Evolutionary conservation across 331 rosid genomes (phyloP).

Genomic region (Acacia concinna): DNA sequence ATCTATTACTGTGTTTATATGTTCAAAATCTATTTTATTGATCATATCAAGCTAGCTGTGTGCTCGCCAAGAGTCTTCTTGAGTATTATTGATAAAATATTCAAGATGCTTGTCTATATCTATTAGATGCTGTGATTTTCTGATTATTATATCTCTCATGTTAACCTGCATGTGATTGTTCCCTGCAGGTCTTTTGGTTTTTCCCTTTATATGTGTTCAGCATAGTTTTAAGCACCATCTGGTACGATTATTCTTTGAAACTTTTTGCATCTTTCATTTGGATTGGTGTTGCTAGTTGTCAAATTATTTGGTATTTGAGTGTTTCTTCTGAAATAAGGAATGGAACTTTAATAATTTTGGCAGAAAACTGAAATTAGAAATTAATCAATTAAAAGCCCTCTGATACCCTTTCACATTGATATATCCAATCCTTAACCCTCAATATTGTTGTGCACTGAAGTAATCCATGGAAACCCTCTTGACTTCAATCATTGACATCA

Average conservation of each 20-base stretch:
- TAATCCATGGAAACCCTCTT: neutral
- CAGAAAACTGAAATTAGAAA: conserved; percentile 12
- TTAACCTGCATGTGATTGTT: conserved; percentile 21
- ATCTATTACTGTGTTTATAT: neutral
- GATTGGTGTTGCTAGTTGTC: neutral
- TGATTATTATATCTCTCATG: conserved; percentile 16
- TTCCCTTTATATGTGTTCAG: conserved; percentile 85
- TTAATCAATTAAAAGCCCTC: neutral
- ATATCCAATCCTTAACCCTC: neutral
- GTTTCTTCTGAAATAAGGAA: conserved; percentile 2
- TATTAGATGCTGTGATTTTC: neutral
- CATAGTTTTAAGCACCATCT: conserved; percentile 73
- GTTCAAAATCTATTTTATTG: neutral
- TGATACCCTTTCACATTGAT: neutral
- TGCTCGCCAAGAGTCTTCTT: neutral
- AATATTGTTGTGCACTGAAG: neutral
- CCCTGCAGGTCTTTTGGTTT: conserved; percentile 79
- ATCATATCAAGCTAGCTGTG: neutral
- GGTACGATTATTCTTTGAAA: conserved; percentile 51
- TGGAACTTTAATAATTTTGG: neutral
- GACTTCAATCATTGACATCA: neutral
- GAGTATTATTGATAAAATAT: conserved; percentile 13
- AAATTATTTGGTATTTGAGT: conserved; percentile 12
- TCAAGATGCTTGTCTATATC: conserved; percentile 19
- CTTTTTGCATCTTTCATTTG: neutral